These are phyloP conservation scores for Nannizziopsis barbatae DNA, from an alignment of 2,329 filamentous ascomycete species.

Conservation along the genomic window DNA sequence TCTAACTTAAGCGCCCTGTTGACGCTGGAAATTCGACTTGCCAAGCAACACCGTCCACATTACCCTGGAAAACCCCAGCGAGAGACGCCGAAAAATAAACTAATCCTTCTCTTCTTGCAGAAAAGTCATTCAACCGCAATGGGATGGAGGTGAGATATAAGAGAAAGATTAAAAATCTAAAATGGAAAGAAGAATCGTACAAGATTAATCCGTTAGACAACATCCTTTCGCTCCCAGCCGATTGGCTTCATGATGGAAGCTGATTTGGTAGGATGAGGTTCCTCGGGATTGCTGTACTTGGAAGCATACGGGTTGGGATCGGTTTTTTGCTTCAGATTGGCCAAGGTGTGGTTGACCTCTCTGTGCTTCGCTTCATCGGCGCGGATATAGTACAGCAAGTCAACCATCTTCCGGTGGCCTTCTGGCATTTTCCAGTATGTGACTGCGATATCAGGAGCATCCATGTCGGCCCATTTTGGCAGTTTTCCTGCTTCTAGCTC, in stretches of 20 bases:
- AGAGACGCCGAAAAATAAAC: background rate
- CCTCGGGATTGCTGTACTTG: constrained; percentile 59
- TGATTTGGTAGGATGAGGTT: constrained; percentile 59
- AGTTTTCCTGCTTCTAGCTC: constrained; percentile 79
- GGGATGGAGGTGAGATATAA: background rate
- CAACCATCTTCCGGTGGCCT: constrained; percentile 66
- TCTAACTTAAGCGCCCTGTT: too few relatives aligned
- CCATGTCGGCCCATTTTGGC: constrained; percentile 67
- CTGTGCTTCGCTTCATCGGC: constrained; percentile 84
- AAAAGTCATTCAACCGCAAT: background rate
- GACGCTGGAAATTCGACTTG: too few relatives aligned
- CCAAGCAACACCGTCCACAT: too few relatives aligned
- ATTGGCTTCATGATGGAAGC: constrained; percentile 52
- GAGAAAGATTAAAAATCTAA: background rate
- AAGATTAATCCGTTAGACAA: constrained; percentile 41
- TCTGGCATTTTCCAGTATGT: constrained; percentile 93
- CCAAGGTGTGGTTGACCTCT: constrained; percentile 90
- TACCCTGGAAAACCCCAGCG: too few relatives aligned
- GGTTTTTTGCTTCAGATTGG: constrained; percentile 70
- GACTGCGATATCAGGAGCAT: constrained; percentile 78
- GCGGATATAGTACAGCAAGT: constrained; percentile 77
- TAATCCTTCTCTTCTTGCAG: too few relatives aligned
- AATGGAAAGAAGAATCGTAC: background rate
- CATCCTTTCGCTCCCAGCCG: constrained; percentile 76
- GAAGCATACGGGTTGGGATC: constrained; percentile 91